phyloP scores from a whole-genome alignment of 371 early-diverging fungal genomes.

The Rhizopus arrhizus region DNA sequence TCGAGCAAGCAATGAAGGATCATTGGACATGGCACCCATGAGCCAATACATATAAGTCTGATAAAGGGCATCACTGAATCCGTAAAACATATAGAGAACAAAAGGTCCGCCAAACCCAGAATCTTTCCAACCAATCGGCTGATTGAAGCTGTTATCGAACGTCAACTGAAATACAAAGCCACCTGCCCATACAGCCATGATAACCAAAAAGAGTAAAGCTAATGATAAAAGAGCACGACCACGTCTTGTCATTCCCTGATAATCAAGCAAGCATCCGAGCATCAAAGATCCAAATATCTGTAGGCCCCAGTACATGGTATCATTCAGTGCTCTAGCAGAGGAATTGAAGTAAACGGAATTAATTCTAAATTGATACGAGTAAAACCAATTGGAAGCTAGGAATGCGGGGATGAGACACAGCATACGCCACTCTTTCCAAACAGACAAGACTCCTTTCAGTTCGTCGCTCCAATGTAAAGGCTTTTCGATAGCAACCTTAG shows the following conservation, averaged over 20 bases:
- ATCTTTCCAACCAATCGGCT: conserved; percentile 33
- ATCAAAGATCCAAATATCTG: conserved; percentile 65
- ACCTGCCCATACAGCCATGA: conserved; percentile 65
- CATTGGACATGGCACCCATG: conserved; percentile 77
- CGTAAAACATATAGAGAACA: conserved; percentile 67
- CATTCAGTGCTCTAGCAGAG: conserved; percentile 68
- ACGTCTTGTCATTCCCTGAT: conserved; percentile 42
- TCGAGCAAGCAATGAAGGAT: conserved; percentile 65
- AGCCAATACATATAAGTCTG: conserved; percentile 79
- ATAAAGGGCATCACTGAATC: conserved; percentile 69
- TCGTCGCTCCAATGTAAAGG: conserved; percentile 59
- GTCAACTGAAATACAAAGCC: conserved; percentile 62
- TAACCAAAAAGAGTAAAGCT: conserved; percentile 44
- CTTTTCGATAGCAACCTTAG: conserved; percentile 54
- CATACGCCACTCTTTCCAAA: conserved; percentile 68
- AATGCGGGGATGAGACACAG: conserved; percentile 69
- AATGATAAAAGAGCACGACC: conserved; percentile 59
- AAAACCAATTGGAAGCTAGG: conserved; percentile 77
- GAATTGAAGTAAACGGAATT: conserved; percentile 58
- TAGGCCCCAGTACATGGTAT: conserved; percentile 70
- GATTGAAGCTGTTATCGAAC: conserved; percentile 36
- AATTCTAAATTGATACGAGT: conserved; percentile 65
- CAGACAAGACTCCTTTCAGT: conserved; percentile 56
- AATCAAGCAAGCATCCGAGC: conserved; percentile 63
- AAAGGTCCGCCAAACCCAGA: conserved; percentile 57